Evolutionary conservation across 108 stramenopile species (phyloP).

Genomic region (Pseudonitzschia multistriata): DNA sequence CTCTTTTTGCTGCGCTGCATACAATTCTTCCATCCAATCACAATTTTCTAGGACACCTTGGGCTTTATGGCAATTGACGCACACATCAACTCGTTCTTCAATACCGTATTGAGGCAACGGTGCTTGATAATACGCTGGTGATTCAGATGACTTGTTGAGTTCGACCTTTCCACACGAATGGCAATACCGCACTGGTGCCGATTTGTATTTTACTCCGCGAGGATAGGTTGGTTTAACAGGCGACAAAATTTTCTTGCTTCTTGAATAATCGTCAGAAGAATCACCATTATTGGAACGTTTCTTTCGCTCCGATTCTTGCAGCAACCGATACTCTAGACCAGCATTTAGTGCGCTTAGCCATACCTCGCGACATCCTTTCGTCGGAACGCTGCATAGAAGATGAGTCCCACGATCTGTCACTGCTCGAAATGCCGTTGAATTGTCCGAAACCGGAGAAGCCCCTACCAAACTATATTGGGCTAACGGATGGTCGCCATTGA

Average conservation of each 20-base stretch:
- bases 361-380: slow-evolving; percentile 54
- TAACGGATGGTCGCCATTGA: slow-evolving; percentile 64
- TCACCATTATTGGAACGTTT: neutral
- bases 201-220: slow-evolving; percentile 13
- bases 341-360: slow-evolving; percentile 78
- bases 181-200: slow-evolving; percentile 29
- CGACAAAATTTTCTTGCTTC: slow-evolving; percentile 1
- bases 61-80: slow-evolving; percentile 57
- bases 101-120: slow-evolving; percentile 75
- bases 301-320: neutral
- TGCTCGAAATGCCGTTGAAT: slow-evolving; percentile 43
- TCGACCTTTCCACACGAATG: slow-evolving; percentile 45
- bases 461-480: slow-evolving; percentile 64
- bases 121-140: slow-evolving; percentile 24
- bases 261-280: neutral
- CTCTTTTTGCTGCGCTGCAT: slow-evolving; percentile 56
- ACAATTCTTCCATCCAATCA: slow-evolving; percentile 48
- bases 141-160: slow-evolving; percentile 1
- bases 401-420: slow-evolving; percentile 80
- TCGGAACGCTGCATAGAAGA: slow-evolving; percentile 62
- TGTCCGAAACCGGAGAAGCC: slow-evolving; percentile 42
- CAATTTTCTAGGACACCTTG: slow-evolving; percentile 75
- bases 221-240: slow-evolving; percentile 24
- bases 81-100: slow-evolving; percentile 65
- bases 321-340: slow-evolving; percentile 53